Base-by-base conservation (phyloP, 164 flowering plant species). In the Magnolia officinalis region DNA sequence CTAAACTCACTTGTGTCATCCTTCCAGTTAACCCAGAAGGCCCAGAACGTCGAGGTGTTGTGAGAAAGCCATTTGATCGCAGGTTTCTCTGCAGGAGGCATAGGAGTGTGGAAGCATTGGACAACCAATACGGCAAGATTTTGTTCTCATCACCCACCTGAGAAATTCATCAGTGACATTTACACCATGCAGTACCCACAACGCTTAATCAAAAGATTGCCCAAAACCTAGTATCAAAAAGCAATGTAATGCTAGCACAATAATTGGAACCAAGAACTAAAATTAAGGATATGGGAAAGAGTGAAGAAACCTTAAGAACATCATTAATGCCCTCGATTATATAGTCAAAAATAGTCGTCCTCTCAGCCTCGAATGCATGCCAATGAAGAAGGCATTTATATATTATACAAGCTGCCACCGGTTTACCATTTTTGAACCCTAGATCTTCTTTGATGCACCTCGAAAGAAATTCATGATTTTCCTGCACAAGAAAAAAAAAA, bases 301-400 rank as follows among this genome's bases (percentile, higher is more conserved):
- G 20, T 23, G 7, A 67, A 37, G 45, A 63, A 29, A 95, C 99
- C 98, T 94, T 91, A 14, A 92, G 73, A 74, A 76, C 94, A 64
- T 83, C 89, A 84, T 91, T 94, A 37, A 96, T 91, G 70, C 89
- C 90, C 72, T 90, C 97, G 72, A 96, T 90, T 24, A 96, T 88
- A 71, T 83, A 82, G 79, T 96, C 97, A 80, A 96, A 94, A 74
- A 92, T 92, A 68, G 90, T 84, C 4, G 99, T 94, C 78, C 99
- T 84, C 80, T 96, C 98, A 45, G 97, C 95, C 80, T 96, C 98
- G 77, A 96, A 94, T 80, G 95, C 92, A 83, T 82, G 97, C 97
- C 97, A 94, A 24, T 88, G 91, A 78, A 91, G 84, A 74, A 94
- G 97, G 79, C 89, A 91, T 74, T 87, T 90, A 77, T 91, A 94